These are phyloP conservation scores for Globisporangium irregulare DNA, from an alignment of 352 stramenopile genomes.

Conservation along the genomic window DNA sequence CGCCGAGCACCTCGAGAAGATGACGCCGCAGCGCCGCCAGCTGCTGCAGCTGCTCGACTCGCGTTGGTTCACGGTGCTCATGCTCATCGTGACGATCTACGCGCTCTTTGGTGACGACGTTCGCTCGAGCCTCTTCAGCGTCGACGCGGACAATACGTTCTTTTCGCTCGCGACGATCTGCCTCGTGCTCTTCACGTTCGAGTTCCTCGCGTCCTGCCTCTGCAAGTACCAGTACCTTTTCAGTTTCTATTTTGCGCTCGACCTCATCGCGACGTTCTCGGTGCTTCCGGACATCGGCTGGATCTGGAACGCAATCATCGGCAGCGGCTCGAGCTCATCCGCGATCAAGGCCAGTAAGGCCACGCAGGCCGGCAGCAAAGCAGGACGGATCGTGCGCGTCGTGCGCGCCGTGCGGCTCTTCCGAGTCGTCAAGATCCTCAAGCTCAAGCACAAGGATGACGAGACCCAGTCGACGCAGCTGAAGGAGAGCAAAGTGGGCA, in stretches of 20 bases:
- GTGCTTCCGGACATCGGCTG: conserved; percentile 84
- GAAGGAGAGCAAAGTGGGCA: conserved; percentile 87
- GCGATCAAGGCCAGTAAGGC: conserved; percentile 71
- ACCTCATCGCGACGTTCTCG: conserved; percentile 84
- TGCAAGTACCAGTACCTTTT: conserved; percentile 73
- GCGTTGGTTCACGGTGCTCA: conserved; percentile 70
- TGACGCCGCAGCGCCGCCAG: conserved; percentile 35
- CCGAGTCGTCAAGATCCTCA: conserved; percentile 85
- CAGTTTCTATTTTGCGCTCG: conserved; percentile 91
- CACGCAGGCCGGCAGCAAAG: conserved; percentile 70
- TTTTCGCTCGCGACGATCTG: conserved; percentile 83
- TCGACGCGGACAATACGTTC: conserved; percentile 79
- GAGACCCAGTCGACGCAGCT: conserved; percentile 29
- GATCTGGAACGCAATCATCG: conserved; percentile 76
- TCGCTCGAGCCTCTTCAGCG: conserved; percentile 68
- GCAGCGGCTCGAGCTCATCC: conserved; percentile 35
- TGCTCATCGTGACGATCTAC: conserved; percentile 91
- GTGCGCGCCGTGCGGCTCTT: conserved; percentile 81
- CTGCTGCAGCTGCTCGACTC: conserved; percentile 65
- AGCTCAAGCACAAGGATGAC: conserved; percentile 75
- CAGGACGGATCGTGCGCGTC: conserved; percentile 82
- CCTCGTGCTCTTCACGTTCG: conserved; percentile 84
- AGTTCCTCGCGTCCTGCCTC: conserved; percentile 85
- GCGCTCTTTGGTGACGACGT: conserved; percentile 92
- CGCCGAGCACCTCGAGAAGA: conserved; percentile 38